Conservation (phyloP, 106 monocot species). For the Cymbidium sinense region DNA sequence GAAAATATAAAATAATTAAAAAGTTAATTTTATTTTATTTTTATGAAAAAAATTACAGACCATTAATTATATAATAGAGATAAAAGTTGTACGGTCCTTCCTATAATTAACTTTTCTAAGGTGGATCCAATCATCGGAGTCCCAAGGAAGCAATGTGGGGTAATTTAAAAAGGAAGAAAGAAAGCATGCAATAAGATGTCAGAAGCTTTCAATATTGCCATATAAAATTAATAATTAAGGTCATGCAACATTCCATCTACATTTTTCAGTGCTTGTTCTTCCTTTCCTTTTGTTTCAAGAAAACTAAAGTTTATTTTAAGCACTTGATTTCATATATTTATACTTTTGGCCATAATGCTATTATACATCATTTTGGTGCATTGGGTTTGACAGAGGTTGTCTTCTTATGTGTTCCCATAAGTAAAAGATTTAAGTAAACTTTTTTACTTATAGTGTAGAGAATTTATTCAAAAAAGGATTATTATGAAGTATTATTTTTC, state of each 20-base stretch:
- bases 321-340: neutral
- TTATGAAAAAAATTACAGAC: too few species aligned
- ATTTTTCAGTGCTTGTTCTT: neutral
- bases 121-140: neutral
- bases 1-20: too few species aligned
- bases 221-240: neutral
- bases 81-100: too few species aligned
- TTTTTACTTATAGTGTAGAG: too few species aligned
- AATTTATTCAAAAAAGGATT: too few species aligned
- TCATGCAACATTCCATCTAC: neutral
- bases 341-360: neutral
- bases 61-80: neutral
- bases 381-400: neutral
- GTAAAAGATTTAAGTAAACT: neutral
- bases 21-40: too few species aligned
- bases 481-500: too few species aligned
- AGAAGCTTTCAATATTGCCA: neutral
- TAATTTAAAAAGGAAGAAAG: neutral
- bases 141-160: neutral
- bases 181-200: neutral
- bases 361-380: neutral
- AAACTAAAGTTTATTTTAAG: neutral
- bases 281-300: slow-evolving; percentile 1
- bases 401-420: neutral
- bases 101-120: neutral